Evolutionary conservation across 2,329 filamentous ascomycete species (phyloP).

Genomic region (Cryphonectria radicalis): DNA sequence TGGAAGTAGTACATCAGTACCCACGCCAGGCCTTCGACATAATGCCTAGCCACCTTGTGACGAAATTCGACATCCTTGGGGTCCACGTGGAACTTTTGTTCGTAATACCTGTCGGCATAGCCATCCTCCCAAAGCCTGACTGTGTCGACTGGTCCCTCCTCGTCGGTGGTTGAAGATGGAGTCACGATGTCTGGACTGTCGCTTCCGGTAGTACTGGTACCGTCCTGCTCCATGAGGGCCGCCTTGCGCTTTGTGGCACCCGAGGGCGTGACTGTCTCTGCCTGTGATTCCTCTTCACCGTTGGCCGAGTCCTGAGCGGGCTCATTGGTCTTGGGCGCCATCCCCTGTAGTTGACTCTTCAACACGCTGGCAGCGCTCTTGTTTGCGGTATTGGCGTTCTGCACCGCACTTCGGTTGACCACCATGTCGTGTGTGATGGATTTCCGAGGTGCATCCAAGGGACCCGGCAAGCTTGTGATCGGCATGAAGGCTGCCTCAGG

Average conservation of each 20-base stretch:
- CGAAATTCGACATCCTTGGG: constrained; percentile 84
- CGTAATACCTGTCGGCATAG: constrained; percentile 94
- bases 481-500: constrained; percentile 38
- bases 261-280: constrained; percentile 49
- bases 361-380: constrained; percentile 91
- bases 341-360: constrained; percentile 74
- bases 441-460: constrained; percentile 45
- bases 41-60: constrained; percentile 85
- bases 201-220: constrained; percentile 61
- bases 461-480: constrained; percentile 56
- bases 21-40: constrained; percentile 94
- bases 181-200: constrained; percentile 50
- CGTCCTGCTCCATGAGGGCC: constrained; percentile 66
- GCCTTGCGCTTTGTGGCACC: constrained; percentile 77
- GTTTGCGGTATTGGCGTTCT: constrained; percentile 80
- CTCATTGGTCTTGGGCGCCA: constrained; percentile 35
- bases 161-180: constrained; percentile 51
- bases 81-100: constrained; percentile 90
- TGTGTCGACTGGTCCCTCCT: constrained; percentile 74
- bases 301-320: constrained; percentile 22
- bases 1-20: constrained; percentile 97
- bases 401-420: constrained; percentile 70
- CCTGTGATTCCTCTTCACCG: constrained; percentile 28
- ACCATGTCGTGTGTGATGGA: constrained; percentile 86
- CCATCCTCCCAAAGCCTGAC: constrained; percentile 94